Base-by-base conservation (phyloP, 2,329 filamentous ascomycete genomes). In the Camptophora hylomeconis region DNA sequence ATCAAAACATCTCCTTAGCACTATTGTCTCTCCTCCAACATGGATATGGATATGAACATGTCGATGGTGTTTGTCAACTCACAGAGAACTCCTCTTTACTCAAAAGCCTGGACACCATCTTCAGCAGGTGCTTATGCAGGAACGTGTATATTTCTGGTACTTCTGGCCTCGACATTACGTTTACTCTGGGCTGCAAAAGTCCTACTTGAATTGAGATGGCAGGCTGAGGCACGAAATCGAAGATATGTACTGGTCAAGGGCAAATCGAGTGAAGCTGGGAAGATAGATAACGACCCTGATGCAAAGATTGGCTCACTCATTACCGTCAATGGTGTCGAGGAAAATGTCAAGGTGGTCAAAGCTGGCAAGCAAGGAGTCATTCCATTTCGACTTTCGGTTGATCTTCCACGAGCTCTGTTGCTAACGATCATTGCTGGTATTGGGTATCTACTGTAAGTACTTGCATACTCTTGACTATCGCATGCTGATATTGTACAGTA, bases 61-160 rank as follows among this genome's bases (percentile, higher is more conserved):
- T 21, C 42, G 17, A 56, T 57, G 54, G 43, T 53, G 26, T 60
- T 60, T 39, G 75, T 75, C 42, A 71, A 65, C 39, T 57, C 61
- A 32, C 69, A 70, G 25, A 54, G 50, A 31, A 80, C 75, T 1
- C 63, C 75, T 3, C 63, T 83, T 24, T 82, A 66, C 59, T 75
- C 80, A 10, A 51, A 57, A 13, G 52, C 62, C 29, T 95, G 86
- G 83, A 78, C 79, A 2, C 87, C 87, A 4, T 56, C 50, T 16
- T 75, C 60, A 19, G 60, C 66, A 5, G 82, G 77, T 44, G 60
- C 67, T 35, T 95, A 94, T 55, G 83, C 82, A 2, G 87, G 74
- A 32, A 92, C 83, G 16, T 92, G 87, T 61, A 80, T 94, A 52
- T 94, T 94, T 58, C 68, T 94, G 35, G 75, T 93, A 50, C 44